phyloP scores from a whole-genome alignment of 495 filamentous ascomycete species.

The Acidiella bohemica region DNA sequence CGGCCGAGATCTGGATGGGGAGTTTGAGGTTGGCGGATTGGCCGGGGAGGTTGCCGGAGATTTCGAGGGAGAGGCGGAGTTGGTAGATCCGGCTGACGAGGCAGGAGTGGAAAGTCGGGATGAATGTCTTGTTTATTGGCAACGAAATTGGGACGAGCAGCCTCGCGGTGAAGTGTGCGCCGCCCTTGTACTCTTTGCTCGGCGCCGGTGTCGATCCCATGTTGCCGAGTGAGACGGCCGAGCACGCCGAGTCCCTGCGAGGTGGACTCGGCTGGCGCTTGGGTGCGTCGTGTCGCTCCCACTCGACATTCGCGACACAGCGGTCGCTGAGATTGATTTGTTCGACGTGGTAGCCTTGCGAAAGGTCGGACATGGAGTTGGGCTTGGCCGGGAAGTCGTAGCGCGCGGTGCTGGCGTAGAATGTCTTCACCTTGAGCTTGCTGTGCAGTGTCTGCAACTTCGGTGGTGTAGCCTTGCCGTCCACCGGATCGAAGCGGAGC shows the following conservation, averaged over 20 bases:
- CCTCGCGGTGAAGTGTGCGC: conserved; percentile 49
- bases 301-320: conserved; percentile 49
- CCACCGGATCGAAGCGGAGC: conserved; percentile 61
- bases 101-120: conserved; percentile 85
- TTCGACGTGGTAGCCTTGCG: conserved; percentile 53
- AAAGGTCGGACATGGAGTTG: conserved; percentile 33
- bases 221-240: conserved; percentile 12
- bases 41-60: conserved; percentile 44
- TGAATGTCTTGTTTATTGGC: conserved; percentile 55
- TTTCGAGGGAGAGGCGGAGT: conserved; percentile 51
- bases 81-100: conserved; percentile 67
- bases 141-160: conserved; percentile 63
- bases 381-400: conserved; percentile 33
- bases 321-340: conserved; percentile 49
- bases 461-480: conserved; percentile 47
- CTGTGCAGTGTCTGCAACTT: conserved; percentile 49
- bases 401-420: conserved; percentile 48
- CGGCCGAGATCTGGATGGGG: conserved; percentile 57
- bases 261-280: conserved; percentile 10
- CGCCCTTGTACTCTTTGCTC: conserved; percentile 30
- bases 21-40: conserved; percentile 51
- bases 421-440: conserved; percentile 65
- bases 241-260: conserved; percentile 50
- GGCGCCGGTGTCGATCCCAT: conserved; percentile 26
- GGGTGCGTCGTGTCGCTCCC: conserved; percentile 45